A percentile compares a stretch with the other conserved stretches of the same genome.
These are phyloP conservation scores for Dipteronia dyeriana DNA, from an alignment of 345 rosid genomes.

Conservation along the genomic window DNA sequence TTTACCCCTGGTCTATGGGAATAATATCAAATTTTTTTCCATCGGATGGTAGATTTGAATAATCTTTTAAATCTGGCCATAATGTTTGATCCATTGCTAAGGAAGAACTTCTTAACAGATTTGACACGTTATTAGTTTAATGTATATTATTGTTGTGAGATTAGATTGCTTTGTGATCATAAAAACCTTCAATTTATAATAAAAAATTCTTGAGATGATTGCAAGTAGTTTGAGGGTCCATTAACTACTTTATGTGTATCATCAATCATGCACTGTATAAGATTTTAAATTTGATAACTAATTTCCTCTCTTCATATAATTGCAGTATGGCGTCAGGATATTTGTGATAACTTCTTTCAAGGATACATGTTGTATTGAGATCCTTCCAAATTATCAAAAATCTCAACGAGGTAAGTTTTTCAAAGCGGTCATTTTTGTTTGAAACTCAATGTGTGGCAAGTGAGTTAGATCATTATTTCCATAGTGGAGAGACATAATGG, in stretches of 20 bases:
- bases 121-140: not conserved
- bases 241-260: not conserved
- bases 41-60: not conserved
- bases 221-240: not conserved
- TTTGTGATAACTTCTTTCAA: constrained; percentile 87
- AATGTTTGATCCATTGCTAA: not conserved
- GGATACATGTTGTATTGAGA: constrained; percentile 91
- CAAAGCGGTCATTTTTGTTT: constrained; percentile 8
- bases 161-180: not conserved
- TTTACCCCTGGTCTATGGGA: not conserved
- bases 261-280: not conserved
- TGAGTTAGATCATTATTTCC: not conserved
- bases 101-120: not conserved
- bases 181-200: not conserved
- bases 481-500: not conserved
- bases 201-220: not conserved
- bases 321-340: constrained; percentile 90
- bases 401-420: constrained; percentile 66
- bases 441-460: not conserved
- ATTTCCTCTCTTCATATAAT: not conserved
- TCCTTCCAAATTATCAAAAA: constrained; percentile 63
- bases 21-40: not conserved
- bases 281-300: constrained; percentile 3
- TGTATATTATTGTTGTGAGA: not conserved
- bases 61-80: not conserved